These are phyloP conservation scores for Cladophialophora exuberans DNA, from an alignment of 2,329 filamentous ascomycete species.

Conservation along the genomic window DNA sequence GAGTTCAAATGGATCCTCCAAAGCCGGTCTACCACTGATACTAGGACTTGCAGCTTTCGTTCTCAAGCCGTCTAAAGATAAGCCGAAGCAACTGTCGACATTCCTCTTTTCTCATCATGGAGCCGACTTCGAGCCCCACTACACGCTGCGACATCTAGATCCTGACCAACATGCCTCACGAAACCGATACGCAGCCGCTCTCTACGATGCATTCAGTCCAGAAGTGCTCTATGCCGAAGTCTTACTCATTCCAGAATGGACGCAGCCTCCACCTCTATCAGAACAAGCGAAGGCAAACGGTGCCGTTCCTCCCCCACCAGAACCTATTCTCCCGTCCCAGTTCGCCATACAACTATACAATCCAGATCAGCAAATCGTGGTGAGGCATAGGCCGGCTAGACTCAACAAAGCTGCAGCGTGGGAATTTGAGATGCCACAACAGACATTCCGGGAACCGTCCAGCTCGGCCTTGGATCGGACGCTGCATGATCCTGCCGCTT, in stretches of 20 bases:
- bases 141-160: constrained; percentile 77
- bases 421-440: constrained; percentile 90
- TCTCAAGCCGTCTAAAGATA: constrained; percentile 56
- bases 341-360: constrained; percentile 93
- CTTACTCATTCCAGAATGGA: constrained; percentile 81
- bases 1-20: no score
- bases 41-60: constrained; percentile 56
- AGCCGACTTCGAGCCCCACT: constrained; percentile 76
- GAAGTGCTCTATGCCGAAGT: constrained; percentile 88
- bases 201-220: constrained; percentile 79
- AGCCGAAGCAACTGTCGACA: constrained; percentile 43
- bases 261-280: constrained; percentile 76
- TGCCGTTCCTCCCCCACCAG: constrained; percentile 65
- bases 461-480: constrained; percentile 76
- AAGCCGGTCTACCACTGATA: no score
- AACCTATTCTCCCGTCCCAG: constrained; percentile 73
- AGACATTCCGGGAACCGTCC: constrained; percentile 80
- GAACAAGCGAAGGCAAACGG: constrained; percentile 75
- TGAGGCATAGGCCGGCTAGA: constrained; percentile 70
- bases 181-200: constrained; percentile 83
- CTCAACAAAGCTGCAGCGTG: constrained; percentile 82
- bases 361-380: constrained; percentile 78
- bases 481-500: constrained; percentile 61
- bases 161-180: constrained; percentile 69
- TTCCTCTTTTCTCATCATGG: constrained; percentile 67